phyloP scores from a whole-genome alignment of 1,139 yeast genomes.

The Suhomyces coccinellae region DNA sequence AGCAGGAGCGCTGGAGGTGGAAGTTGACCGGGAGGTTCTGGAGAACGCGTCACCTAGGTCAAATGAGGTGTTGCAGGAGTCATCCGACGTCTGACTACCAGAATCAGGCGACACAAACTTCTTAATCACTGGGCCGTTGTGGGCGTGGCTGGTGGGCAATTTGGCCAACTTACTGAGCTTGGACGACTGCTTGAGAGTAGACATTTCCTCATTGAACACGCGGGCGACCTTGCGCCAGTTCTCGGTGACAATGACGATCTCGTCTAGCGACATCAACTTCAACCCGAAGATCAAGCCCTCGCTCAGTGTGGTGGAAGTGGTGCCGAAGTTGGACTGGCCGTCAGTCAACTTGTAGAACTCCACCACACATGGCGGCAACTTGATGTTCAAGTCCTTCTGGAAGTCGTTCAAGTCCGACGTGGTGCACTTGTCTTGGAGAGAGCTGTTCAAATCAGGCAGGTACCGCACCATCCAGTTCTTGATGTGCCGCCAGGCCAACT shows the following conservation, averaged over 20 bases:
- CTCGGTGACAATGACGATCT: slow-evolving; percentile 61
- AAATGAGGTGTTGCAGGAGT: slow-evolving; percentile 6
- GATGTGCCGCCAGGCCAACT: slow-evolving; percentile 70
- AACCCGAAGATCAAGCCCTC: slow-evolving; percentile 66
- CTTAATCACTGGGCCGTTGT: slow-evolving; percentile 21
- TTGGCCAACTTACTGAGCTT: slow-evolving; percentile 27
- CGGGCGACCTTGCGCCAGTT: slow-evolving; percentile 67
- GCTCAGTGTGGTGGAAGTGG: slow-evolving; percentile 43
- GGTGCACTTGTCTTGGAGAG: slow-evolving; percentile 66
- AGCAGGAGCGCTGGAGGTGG: slow-evolving; percentile 6
- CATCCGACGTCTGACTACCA: slow-evolving; percentile 4
- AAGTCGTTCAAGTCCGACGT: slow-evolving; percentile 60
- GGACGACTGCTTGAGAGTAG: slow-evolving; percentile 23
- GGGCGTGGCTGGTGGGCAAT: slow-evolving; percentile 28
- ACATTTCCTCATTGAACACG: slow-evolving; percentile 36
- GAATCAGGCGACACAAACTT: slow-evolving; percentile 19
- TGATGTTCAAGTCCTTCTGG: slow-evolving; percentile 59
- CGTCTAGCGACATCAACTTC: slow-evolving; percentile 64
- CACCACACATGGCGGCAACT: slow-evolving; percentile 58
- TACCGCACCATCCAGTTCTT: slow-evolving; percentile 58
- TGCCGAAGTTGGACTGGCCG: slow-evolving; percentile 59
- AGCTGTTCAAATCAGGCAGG: slow-evolving; percentile 55
- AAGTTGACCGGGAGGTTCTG: slow-evolving; percentile 8
- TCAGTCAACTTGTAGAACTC: slow-evolving; percentile 66
- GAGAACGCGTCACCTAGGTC: slow-evolving; percentile 9